phyloP scores from a whole-genome alignment of 1,139 yeast species.

The Pichia sp. region DNA sequence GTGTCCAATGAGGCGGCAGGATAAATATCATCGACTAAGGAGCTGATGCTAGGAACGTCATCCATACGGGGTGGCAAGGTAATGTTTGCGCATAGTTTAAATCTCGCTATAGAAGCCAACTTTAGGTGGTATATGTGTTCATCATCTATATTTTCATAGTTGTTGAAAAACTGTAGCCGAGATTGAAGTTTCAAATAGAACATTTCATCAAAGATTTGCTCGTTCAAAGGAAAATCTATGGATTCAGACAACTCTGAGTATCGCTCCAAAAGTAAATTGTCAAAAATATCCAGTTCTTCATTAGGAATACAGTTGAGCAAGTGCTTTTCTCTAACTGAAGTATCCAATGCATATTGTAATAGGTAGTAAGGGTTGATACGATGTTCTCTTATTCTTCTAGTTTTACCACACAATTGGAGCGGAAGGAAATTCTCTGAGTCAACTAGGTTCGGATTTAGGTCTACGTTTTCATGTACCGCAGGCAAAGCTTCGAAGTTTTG shows the following conservation, averaged over 20 bases:
- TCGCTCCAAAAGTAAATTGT: constrained; percentile 17
- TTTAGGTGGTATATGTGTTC: constrained; percentile 27
- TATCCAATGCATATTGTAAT: constrained; percentile 46
- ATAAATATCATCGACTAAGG: constrained; percentile 14
- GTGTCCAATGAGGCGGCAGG: constrained; percentile 10
- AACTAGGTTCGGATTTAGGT: constrained; percentile 1
- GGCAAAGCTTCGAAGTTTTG: constrained; percentile 10
- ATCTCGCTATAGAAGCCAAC: constrained; percentile 32
- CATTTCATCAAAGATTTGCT: constrained; percentile 6
- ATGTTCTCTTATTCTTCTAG: constrained; percentile 37
- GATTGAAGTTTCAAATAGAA: constrained; percentile 8
- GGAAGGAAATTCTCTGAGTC: constrained; percentile 6
- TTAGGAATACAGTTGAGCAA: constrained; percentile 34
- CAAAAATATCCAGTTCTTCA: constrained; percentile 32
- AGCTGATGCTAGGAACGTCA: constrained; percentile 33
- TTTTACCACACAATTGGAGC: constrained; percentile 12
- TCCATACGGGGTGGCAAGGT: constrained; percentile 47
- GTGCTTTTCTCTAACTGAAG: constrained; percentile 34
- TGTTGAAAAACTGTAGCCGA: background rate
- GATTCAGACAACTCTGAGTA: constrained; percentile 4
- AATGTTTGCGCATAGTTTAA: constrained; percentile 49
- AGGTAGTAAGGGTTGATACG: constrained; percentile 45
- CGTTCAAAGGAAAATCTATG: background rate
- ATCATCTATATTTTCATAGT: constrained; percentile 2
- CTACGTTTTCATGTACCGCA: constrained; percentile 4